These are phyloP conservation scores for Pleurotus pulmonarius DNA, from an alignment of 768 basidiomycete species.

Conservation along the genomic window DNA sequence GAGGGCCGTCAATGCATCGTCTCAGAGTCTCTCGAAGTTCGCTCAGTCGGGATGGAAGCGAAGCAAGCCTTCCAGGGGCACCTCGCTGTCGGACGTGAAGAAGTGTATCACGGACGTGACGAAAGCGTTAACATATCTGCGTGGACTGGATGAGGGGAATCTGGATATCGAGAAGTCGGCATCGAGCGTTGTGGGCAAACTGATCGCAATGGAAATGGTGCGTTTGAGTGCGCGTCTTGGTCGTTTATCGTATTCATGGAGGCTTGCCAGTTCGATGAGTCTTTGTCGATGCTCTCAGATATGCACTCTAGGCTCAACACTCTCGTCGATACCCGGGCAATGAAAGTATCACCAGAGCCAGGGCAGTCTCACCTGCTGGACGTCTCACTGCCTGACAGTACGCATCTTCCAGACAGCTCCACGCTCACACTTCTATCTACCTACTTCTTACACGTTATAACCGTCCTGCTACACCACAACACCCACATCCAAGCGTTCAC, in stretches of 20 bases:
- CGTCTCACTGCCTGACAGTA: conserved; percentile 36
- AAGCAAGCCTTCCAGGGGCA: conserved; percentile 18
- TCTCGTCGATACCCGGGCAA: conserved; percentile 16
- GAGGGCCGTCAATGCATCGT: conserved; percentile 59
- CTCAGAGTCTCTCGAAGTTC: conserved; percentile 50
- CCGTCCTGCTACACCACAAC: conserved; percentile 29
- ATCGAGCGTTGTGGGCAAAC: conserved; percentile 60
- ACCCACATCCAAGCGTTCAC: conserved; percentile 22
- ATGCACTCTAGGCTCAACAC: conserved; percentile 41
- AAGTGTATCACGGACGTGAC: conserved; percentile 35
- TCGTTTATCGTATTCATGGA: not conserved
- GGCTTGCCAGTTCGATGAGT: conserved; percentile 45
- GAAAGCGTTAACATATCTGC: conserved; percentile 42
- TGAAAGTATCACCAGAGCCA: conserved; percentile 3
- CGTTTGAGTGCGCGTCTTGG: conserved; percentile 21
- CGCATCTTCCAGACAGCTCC: conserved; percentile 21
- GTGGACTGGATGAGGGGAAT: conserved; percentile 40
- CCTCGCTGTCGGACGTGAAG: conserved; percentile 24
- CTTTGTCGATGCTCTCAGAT: conserved; percentile 39
- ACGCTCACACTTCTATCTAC: conserved; percentile 55
- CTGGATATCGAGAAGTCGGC: conserved; percentile 75
- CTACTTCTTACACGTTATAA: conserved; percentile 55
- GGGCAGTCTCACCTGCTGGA: conserved; percentile 31
- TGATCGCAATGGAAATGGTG: conserved; percentile 70
- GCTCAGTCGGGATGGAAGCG: conserved; percentile 62